Evolutionary conservation across 78 protist species (phyloP).

Genomic region (Dictyostelium brefeldianum): DNA sequence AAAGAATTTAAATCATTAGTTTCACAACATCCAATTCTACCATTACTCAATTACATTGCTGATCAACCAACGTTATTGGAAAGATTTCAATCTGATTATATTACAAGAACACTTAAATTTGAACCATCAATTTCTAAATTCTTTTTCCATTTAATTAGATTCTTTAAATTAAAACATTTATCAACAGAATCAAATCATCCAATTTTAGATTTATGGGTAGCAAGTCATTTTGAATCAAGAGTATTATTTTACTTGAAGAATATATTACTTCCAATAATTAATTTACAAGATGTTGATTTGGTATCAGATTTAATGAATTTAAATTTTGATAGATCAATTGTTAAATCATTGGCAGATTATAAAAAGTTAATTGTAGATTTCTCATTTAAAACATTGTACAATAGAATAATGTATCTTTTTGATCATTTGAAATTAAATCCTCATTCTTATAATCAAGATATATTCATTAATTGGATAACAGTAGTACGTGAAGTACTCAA

Average conservation of each 20-base stretch:
- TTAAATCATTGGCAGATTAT: neutral
- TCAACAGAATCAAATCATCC: neutral
- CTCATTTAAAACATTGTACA: neutral
- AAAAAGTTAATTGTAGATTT: neutral
- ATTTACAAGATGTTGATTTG: neutral
- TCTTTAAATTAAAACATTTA: neutral
- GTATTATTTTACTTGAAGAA: constrained; percentile 19
- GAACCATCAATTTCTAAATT: neutral
- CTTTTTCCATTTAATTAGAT: constrained; percentile 1
- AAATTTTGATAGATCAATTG: neutral
- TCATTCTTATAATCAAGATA: neutral
- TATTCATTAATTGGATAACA: constrained; percentile 17
- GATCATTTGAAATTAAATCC: neutral
- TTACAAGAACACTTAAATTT: constrained; percentile 32
- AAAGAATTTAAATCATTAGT: neutral
- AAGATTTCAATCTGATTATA: constrained; percentile 23
- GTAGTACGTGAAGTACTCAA: constrained; percentile 41
- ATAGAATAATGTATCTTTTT: neutral
- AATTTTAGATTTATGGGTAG: constrained; percentile 6
- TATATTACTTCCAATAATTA: neutral
- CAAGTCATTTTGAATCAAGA: neutral
- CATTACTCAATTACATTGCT: neutral
- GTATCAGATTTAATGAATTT: neutral
- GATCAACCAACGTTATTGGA: neutral
- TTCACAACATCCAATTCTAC: neutral